Evolutionary conservation across 1,284 basidiomycete genomes (phyloP).

Genomic region (Ustanciosporium gigantosporum): DNA sequence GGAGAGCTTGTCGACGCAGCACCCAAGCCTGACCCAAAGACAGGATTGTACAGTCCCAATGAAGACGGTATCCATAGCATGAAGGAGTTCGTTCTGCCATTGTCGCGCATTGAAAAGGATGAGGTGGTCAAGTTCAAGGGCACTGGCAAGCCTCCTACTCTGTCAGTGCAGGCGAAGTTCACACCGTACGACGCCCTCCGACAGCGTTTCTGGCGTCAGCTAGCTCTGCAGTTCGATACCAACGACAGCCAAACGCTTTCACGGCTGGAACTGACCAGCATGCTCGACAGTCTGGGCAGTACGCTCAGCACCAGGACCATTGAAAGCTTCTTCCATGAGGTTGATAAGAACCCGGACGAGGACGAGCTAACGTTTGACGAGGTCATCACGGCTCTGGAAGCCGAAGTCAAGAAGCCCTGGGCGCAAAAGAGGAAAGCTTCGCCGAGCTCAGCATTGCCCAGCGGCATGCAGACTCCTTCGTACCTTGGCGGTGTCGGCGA

Average conservation of each 20-base stretch:
- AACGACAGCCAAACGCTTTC: slow-evolving; percentile 81
- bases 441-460: slow-evolving; percentile 5
- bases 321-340: slow-evolving; percentile 65
- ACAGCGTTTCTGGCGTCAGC: slow-evolving; percentile 80
- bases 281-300: slow-evolving; percentile 95
- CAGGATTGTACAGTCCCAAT: slow-evolving; percentile 41
- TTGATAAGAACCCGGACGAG: slow-evolving; percentile 69
- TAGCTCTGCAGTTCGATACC: slow-evolving; percentile 85
- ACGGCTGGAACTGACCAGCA: slow-evolving; percentile 84
- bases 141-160: slow-evolving; percentile 9
- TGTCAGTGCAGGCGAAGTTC: slow-evolving; percentile 76
- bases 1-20: slow-evolving; percentile 44
- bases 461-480: slow-evolving; percentile 35
- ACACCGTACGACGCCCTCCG: slow-evolving; percentile 77
- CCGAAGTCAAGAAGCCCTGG: slow-evolving; percentile 46
- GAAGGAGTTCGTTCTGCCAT: slow-evolving; percentile 39
- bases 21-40: slow-evolving; percentile 42
- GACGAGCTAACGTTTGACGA: slow-evolving; percentile 81
- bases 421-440: slow-evolving; percentile 29
- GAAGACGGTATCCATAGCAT: slow-evolving; percentile 33
- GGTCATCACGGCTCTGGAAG: slow-evolving; percentile 47
- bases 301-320: slow-evolving; percentile 83
- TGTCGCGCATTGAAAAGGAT: slow-evolving; percentile 33
- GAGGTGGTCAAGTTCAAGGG: slow-evolving; percentile 45
- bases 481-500: slow-evolving; percentile 12